Percentiles rank a stretch among this genome's conserved stretches.
Evolutionary conservation across 805 yeast genomes (phyloP).

Genomic region (Dipodascus albidus): DNA sequence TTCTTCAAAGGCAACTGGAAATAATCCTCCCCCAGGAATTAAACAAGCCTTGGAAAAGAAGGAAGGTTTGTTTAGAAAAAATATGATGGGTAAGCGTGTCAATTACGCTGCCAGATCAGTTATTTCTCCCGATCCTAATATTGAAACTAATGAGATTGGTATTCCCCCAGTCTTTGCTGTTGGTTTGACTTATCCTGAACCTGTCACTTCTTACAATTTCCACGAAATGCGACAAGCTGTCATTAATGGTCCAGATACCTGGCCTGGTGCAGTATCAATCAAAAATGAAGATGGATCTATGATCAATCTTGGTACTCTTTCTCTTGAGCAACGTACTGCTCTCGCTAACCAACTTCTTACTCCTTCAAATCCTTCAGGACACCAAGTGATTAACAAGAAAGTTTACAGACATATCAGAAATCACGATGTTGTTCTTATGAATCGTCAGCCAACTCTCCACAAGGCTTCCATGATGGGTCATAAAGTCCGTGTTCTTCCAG

Average conservation of each 20-base stretch:
- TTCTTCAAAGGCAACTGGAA: slow-evolving; percentile 66
- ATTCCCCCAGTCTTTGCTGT: slow-evolving; percentile 97
- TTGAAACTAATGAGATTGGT: slow-evolving; percentile 97
- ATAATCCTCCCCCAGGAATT: slow-evolving; percentile 83
- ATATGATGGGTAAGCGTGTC: slow-evolving; percentile 99
- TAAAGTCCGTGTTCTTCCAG: slow-evolving; percentile 90
- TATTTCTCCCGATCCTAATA: slow-evolving; percentile 96
- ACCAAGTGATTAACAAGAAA: slow-evolving; percentile 72
- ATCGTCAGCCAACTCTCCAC: slow-evolving; percentile 98
- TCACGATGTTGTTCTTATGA: slow-evolving; percentile 93
- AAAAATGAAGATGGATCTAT: slow-evolving; percentile 91
- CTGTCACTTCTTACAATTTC: slow-evolving; percentile 86
- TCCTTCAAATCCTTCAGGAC: slow-evolving; percentile 42
- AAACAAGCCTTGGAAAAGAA: slow-evolving; percentile 97
- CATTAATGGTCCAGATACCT: slow-evolving; percentile 90
- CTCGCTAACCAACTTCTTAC: slow-evolving; percentile 89
- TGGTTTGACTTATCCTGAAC: slow-evolving; percentile 94
- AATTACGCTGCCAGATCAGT: slow-evolving; percentile 98
- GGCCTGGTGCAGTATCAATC: slow-evolving; percentile 98
- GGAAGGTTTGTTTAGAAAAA: slow-evolving; percentile 96
- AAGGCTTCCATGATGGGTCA: slow-evolving; percentile 99
- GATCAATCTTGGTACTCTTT: slow-evolving; percentile 77
- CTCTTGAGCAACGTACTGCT: slow-evolving; percentile 87
- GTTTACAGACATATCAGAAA: slow-evolving; percentile 91
- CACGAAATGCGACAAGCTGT: slow-evolving; percentile 89